Percentiles rank a stretch among this genome's conserved stretches.
Evolutionary conservation across 2,329 filamentous ascomycete genomes (phyloP).

Genomic region (Colletotrichum musicola): DNA sequence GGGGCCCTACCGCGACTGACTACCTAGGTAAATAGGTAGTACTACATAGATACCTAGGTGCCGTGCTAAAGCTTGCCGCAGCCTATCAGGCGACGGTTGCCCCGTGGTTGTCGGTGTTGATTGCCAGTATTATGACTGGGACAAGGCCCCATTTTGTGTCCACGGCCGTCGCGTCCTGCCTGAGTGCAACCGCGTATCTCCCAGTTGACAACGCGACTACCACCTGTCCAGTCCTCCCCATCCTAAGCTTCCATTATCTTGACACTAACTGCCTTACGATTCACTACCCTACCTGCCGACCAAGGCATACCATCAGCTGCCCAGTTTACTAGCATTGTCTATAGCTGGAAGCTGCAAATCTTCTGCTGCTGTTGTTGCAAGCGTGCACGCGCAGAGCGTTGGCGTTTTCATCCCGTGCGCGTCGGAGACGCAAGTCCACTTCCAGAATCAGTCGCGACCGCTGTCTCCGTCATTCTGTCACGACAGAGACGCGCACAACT

Average conservation of each 20-base stretch:
- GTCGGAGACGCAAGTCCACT: background rate
- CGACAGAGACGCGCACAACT: slow-evolving; percentile 33
- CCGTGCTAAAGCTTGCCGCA: slow-evolving; percentile 18
- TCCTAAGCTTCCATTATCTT: slow-evolving; percentile 29
- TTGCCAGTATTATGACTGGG: slow-evolving; percentile 37
- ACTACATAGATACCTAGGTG: too few species aligned
- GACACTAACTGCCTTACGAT: slow-evolving; percentile 39
- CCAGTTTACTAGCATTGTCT: too few species aligned
- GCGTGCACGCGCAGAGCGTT: too few species aligned
- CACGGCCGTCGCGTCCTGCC: slow-evolving; percentile 33
- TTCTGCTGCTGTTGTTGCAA: too few species aligned
- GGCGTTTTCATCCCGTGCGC: background rate
- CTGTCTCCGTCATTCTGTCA: slow-evolving; percentile 9
- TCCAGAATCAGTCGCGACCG: slow-evolving; percentile 7
- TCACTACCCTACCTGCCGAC: background rate
- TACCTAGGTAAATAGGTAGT: too few species aligned
- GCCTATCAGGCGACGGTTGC: slow-evolving; percentile 67
- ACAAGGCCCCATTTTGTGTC: slow-evolving; percentile 15
- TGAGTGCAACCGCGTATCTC: slow-evolving; percentile 35
- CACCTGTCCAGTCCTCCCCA: slow-evolving; percentile 11
- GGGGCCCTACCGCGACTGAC: too few species aligned
- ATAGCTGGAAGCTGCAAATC: too few species aligned
- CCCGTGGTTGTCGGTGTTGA: slow-evolving; percentile 68
- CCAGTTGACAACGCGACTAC: slow-evolving; percentile 18
- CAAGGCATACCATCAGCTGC: too few species aligned